Percentiles rank a stretch among this genome's conserved stretches.
These are phyloP conservation scores for Chlamydomonas eustigma DNA, from an alignment of 139 green algal species.

Conservation along the genomic window DNA sequence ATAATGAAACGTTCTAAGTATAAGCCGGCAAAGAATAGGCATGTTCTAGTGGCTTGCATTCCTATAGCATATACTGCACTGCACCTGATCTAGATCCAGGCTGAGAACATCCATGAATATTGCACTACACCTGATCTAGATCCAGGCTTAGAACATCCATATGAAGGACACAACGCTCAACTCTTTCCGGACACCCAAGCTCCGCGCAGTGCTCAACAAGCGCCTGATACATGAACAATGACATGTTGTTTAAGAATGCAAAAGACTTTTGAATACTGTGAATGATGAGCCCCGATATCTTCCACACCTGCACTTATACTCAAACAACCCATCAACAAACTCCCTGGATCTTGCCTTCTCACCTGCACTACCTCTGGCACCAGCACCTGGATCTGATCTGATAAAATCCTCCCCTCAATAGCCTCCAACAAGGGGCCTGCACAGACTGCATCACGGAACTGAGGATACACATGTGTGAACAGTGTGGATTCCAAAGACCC, in stretches of 20 bases:
- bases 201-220: conserved; percentile 72
- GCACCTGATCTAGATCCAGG: conserved; percentile 6
- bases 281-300: too few species aligned
- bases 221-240: conserved; percentile 33
- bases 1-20: background rate
- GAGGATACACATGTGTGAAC: conserved; percentile 21
- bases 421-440: conserved; percentile 39
- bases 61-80: background rate
- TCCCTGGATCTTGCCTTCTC: background rate
- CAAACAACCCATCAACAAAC: background rate
- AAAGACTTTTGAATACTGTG: too few species aligned
- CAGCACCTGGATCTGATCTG: conserved; percentile 46
- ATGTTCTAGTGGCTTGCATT: background rate
- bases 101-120: background rate
- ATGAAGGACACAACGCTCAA: conserved; percentile 84
- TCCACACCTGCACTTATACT: background rate
- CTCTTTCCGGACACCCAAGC: conserved; percentile 39
- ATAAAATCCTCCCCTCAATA: conserved; percentile 55
- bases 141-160: conserved; percentile 82
- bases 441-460: conserved; percentile 17
- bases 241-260: too few species aligned
- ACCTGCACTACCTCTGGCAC: conserved; percentile 71
- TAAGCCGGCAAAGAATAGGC: background rate
- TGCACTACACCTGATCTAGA: conserved; percentile 73
- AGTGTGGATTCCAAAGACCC: conserved; percentile 15